Evolutionary conservation across 2,329 filamentous ascomycete species (phyloP).

Genomic region (Didymella lethalis): DNA sequence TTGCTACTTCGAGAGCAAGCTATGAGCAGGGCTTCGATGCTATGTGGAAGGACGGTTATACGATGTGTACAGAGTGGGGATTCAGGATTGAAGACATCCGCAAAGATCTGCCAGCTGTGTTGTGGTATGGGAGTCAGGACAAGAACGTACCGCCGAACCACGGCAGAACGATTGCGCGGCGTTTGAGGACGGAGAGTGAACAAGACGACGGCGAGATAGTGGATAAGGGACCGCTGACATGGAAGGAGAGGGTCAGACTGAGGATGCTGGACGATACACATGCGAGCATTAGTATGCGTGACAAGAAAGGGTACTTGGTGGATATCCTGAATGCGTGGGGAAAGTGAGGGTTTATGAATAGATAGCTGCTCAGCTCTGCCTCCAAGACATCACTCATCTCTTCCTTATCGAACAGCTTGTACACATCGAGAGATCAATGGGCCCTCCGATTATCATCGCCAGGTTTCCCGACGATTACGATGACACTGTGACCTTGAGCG

Average conservation of each 20-base stretch:
- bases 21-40: conserved; percentile 45
- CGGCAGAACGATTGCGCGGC: conserved; percentile 41
- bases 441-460: too few species aligned
- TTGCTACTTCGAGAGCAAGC: conserved; percentile 33
- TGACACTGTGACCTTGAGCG: too few species aligned
- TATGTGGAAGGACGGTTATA: conserved; percentile 41
- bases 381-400: neutral
- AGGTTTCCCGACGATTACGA: too few species aligned
- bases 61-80: conserved; percentile 41
- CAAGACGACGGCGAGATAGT: neutral
- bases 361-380: neutral
- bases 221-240: conserved; percentile 1
- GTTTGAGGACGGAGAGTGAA: conserved; percentile 31
- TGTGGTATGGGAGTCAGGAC: conserved; percentile 52
- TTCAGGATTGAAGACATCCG: conserved; percentile 50
- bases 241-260: conserved; percentile 35
- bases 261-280: conserved; percentile 50
- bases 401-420: too few species aligned
- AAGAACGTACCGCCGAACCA: conserved; percentile 46
- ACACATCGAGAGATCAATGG: too few species aligned
- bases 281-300: conserved; percentile 30
- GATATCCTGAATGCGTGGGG: conserved; percentile 22
- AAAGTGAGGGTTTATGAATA: neutral
- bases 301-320: conserved; percentile 29
- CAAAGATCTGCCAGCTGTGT: conserved; percentile 45